Base-by-base conservation (phyloP, 2,329 filamentous ascomycete species). In the Colletotrichum sp. region DNA sequence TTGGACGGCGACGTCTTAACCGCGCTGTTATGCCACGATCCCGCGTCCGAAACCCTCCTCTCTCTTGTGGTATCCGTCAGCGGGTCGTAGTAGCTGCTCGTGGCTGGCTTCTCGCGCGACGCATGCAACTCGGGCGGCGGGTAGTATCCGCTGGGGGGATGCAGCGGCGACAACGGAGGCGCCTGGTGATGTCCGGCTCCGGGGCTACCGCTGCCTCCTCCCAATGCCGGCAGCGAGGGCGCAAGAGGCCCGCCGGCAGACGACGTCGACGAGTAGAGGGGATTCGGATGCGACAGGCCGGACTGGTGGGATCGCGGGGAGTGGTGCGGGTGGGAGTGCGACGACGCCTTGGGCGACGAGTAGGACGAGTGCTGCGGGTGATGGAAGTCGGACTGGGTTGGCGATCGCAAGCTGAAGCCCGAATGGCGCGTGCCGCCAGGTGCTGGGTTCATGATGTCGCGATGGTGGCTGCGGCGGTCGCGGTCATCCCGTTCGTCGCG, bases 61-160 rank as follows among this genome's bases (percentile, higher is more conserved):
- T 87, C 86, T 75, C 83, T 85, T 63, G 84, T 86, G 74, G 84
- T 85, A 81, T 90, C 88, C 57, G 86, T 88, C 57, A 86, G 86
- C 18, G 88, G 88, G 77, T 90, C 88, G 83, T 90, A 90, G 81
- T 88, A 89, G 80, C 86, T 85, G 78, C 87, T 82, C 70, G 83
- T 80, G 18, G 81, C 79, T 68, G 83, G 78, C 79, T 86, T 85
- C 67, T 84, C 84, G 79, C 82, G 85, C 61, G 78, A 70, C 75
- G 80, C 80, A 74, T 83, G 82, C 69, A 71, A 73, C 24, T 80
- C 78, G 58, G 73, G 76, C 69, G 73, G 79, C 78, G 80, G 77
- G 72, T 86, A 87, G 76, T 87, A 87, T 70, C 82, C 82, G 68
- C 82, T 79, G 36, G 85, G 83, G 66, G 84, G 82, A 76, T 86